Evolutionary conservation across 129 eudicot species (phyloP).

Genomic region (Solidago caesia): DNA sequence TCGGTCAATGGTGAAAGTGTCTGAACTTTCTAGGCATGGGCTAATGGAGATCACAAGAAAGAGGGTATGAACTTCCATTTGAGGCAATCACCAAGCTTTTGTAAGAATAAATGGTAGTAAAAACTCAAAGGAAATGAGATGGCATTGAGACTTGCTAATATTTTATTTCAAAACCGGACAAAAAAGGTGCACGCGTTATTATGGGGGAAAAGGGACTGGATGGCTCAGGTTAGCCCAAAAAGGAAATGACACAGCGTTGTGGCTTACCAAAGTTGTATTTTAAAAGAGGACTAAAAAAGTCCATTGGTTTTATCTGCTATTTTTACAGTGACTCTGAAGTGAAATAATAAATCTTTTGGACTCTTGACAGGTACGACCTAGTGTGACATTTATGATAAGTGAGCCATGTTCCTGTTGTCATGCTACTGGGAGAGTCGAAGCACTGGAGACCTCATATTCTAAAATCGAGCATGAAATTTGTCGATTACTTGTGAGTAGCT

Average conservation of each 20-base stretch:
- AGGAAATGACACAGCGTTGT: neutral
- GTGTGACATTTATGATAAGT: conserved; percentile 92
- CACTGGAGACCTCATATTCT: conserved; percentile 87
- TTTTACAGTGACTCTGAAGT: neutral
- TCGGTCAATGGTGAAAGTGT: conserved; percentile 78
- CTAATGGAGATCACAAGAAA: conserved; percentile 96
- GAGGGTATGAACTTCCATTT: conserved; percentile 48
- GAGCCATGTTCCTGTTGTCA: conserved; percentile 88
- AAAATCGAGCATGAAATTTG: conserved; percentile 90
- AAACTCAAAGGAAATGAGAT: neutral
- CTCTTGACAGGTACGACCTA: conserved; percentile 72
- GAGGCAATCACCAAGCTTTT: too few species aligned
- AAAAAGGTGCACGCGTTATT: neutral
- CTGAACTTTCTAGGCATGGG: conserved; percentile 88
- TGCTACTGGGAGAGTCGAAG: conserved; percentile 98
- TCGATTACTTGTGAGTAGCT: conserved; percentile 69
- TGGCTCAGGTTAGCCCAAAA: neutral
- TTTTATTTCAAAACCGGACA: neutral
- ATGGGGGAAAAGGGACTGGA: too few species aligned
- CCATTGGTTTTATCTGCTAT: neutral
- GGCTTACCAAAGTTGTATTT: neutral
- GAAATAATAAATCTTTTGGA: neutral
- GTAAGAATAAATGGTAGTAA: neutral
- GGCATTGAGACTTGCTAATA: neutral
- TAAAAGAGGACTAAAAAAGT: neutral